Percentiles rank a stretch among this genome's conserved stretches.
phyloP scores from a whole-genome alignment of 106 monocot species.

The Narthecium ossifragum region DNA sequence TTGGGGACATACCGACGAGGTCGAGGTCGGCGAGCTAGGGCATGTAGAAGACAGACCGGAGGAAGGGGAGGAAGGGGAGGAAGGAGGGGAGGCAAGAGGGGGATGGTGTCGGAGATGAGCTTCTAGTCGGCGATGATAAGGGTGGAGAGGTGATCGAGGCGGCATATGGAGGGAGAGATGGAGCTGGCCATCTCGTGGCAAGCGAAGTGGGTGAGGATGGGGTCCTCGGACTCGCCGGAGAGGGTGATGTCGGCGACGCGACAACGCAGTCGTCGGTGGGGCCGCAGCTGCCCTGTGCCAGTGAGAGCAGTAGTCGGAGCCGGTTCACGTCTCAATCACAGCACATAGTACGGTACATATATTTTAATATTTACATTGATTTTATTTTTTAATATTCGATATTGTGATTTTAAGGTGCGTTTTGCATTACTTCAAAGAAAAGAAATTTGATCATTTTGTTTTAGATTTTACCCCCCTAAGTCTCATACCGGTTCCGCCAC shows the following conservation, averaged over 20 bases:
- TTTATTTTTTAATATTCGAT: too few relatives aligned
- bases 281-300: constrained; percentile 86
- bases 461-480: too few relatives aligned
- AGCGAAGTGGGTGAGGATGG: constrained; percentile 29
- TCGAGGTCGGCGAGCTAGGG: constrained; percentile 81
- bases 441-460: too few relatives aligned
- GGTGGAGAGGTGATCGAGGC: constrained; percentile 42
- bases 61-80: constrained; percentile 60
- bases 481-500: too few relatives aligned
- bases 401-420: too few relatives aligned
- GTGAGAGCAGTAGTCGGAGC: constrained; percentile 46
- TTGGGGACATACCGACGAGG: constrained; percentile 48
- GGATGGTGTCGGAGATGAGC: constrained; percentile 63
- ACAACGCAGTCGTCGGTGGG: constrained; percentile 35
- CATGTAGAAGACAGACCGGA: constrained; percentile 41
- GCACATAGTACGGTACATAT: too few relatives aligned
- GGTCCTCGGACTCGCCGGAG: constrained; percentile 44
- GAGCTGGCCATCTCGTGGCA: constrained; percentile 64
- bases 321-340: constrained; percentile 50
- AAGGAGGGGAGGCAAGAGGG: constrained; percentile 45
- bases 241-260: constrained; percentile 47
- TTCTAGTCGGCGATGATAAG: constrained; percentile 87
- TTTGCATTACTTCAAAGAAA: too few relatives aligned
- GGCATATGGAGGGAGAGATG: constrained; percentile 57
- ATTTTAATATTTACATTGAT: too few relatives aligned